Conservation (phyloP, 495 filamentous ascomycete genomes). For the Aspergillus diversus region DNA sequence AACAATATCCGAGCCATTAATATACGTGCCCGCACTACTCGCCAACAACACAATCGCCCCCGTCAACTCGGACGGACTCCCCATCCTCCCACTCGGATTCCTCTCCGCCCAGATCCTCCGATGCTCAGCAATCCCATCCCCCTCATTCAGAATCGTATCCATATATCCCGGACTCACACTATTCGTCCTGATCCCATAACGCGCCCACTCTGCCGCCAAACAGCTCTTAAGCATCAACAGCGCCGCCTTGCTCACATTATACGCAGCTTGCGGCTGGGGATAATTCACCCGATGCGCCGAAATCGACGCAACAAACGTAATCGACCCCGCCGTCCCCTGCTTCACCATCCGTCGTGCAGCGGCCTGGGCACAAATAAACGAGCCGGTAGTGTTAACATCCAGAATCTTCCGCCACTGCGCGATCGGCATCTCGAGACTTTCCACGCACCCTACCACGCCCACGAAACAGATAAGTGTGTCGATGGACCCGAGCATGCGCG, state of each 20-base stretch:
- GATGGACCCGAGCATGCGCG: constrained; percentile 49
- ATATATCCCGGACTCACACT: constrained; percentile 74
- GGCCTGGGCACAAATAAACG: constrained; percentile 66
- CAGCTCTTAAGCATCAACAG: constrained; percentile 36
- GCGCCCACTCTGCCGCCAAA: constrained; percentile 51
- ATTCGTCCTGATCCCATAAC: constrained; percentile 66
- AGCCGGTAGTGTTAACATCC: constrained; percentile 68
- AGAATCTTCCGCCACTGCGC: constrained; percentile 59
- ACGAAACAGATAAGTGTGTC: constrained; percentile 67
- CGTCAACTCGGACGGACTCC: background rate
- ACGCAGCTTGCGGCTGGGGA: constrained; percentile 47
- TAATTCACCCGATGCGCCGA: constrained; percentile 60
- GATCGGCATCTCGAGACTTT: constrained; percentile 55
- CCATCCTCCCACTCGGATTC: background rate
- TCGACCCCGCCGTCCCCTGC: constrained; percentile 52
- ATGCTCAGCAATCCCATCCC: constrained; percentile 57
- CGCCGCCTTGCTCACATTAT: constrained; percentile 48
- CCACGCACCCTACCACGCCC: constrained; percentile 64
- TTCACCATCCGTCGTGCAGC: constrained; percentile 49
- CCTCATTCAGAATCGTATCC: constrained; percentile 75
- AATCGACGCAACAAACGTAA: constrained; percentile 67
- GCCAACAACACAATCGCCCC: background rate
- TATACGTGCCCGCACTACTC: background rate
- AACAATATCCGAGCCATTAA: constrained; percentile 2
- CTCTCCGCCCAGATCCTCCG: constrained; percentile 35